Evolutionary conservation across 352 stramenopile genomes (phyloP).

Genomic region (Plasmopara viticola): DNA sequence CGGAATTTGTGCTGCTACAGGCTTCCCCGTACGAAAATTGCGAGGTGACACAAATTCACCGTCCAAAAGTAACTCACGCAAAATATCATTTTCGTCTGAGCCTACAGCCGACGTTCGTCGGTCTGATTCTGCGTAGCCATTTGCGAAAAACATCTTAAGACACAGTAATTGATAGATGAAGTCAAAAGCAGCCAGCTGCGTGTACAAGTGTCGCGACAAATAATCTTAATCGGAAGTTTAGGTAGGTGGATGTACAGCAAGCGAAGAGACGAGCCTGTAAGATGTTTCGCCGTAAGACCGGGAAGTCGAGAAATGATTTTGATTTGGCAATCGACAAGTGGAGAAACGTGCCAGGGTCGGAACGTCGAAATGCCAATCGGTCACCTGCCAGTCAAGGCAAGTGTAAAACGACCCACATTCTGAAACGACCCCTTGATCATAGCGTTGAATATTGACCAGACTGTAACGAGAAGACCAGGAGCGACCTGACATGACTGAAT

Average conservation of each 20-base stretch:
- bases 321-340: slow-evolving; percentile 14
- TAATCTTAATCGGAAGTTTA: slow-evolving; percentile 28
- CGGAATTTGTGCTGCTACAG: slow-evolving; percentile 15
- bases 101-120: slow-evolving; percentile 28
- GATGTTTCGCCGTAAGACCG: slow-evolving; percentile 24
- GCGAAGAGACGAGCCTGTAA: slow-evolving; percentile 26
- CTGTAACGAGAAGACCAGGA: slow-evolving; percentile 21
- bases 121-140: slow-evolving; percentile 60
- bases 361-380: slow-evolving; percentile 24
- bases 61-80: slow-evolving; percentile 68
- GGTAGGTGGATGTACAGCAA: slow-evolving; percentile 19
- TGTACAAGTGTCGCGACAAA: slow-evolving; percentile 20
- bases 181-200: slow-evolving; percentile 13
- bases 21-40: slow-evolving; percentile 27
- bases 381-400: slow-evolving; percentile 18
- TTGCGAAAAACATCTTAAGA: slow-evolving; percentile 64
- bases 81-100: slow-evolving; percentile 65
- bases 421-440: slow-evolving; percentile 27
- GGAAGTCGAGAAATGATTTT: slow-evolving; percentile 38
- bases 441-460: slow-evolving; percentile 19
- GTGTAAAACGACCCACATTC: slow-evolving; percentile 24
- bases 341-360: slow-evolving; percentile 17
- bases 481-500: slow-evolving; percentile 9
- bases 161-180: slow-evolving; percentile 2
- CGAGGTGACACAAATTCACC: slow-evolving; percentile 61